Base-by-base conservation (phyloP, 176 grass and related monocot species). In the Leersia perrieri region DNA sequence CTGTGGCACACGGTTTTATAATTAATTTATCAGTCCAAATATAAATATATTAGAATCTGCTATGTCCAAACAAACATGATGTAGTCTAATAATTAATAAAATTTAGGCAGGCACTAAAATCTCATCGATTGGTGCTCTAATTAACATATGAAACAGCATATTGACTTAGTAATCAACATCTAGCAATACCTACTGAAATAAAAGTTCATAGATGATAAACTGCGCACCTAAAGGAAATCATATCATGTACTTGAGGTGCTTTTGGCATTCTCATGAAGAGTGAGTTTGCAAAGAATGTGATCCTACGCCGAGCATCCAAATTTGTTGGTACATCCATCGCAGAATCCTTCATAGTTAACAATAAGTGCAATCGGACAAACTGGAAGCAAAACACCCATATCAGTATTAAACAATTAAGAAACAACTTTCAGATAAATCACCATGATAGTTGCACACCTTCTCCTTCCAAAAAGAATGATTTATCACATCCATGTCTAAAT, bases 241-340 rank as follows among this genome's bases (percentile, higher is more conserved):
- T 94, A 65, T 91, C 70, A 70, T 80, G 89, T 38, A 94, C 89
- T 86, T 51, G 70, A 15, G 86, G 89, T 84, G 92, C 83, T 40
- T 5, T 42, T 9, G 92, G 92, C 89, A 94, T 87, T 70, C 78
- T 86, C 92, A 94, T 94, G 81, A 94, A 94, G 49, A 94, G 76
- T 3, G 92, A 94, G 80, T 94, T 91, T 27, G 89, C 86, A 84
- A 94, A 94, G 80, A 91, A 94, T 30, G 89, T 94, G 65, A 94
- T 87, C 60, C 92, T 88, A 36, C 92, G 86, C 7, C 88, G 92
- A 89, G 92, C 92, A 91, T 94, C 92, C 83, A 94, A 89, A 81
- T 94, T 94, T 74, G 64, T 72, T 32, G 92, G 92, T 15, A 91
- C 86, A 71, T 87, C 75, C 85, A 94, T 87, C 68, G 89, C 92